A percentile compares a stretch with the other conserved stretches of the same genome.
Evolutionary conservation across 306 rosid genomes (phyloP).

Genomic region (Quercus wislizeni): DNA sequence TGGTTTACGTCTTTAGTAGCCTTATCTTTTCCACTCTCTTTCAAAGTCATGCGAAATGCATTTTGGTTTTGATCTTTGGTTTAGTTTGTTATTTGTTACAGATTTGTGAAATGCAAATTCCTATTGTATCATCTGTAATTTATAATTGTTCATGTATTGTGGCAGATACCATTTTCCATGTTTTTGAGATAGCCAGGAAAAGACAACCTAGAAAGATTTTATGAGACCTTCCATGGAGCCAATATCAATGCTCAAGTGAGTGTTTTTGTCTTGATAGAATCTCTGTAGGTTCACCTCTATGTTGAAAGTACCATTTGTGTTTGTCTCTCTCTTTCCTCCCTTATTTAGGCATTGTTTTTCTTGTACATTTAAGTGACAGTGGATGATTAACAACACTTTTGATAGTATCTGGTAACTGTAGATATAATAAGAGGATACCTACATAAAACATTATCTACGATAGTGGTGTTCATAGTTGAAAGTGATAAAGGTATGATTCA

Average conservation of each 20-base stretch:
- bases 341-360: background rate
- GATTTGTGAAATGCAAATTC: no score
- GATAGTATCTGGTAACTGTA: conserved; percentile 72
- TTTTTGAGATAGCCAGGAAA: no score
- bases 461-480: conserved; percentile 77
- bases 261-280: conserved; percentile 10
- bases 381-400: conserved; percentile 42
- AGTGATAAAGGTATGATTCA: conserved; percentile 60
- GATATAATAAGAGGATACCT: conserved; percentile 64
- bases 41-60: no score
- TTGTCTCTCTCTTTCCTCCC: background rate
- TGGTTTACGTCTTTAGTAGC: no score
- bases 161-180: no score
- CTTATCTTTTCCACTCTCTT: no score
- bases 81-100: no score
- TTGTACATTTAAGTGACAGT: conserved; percentile 2
- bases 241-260: conserved; percentile 17
- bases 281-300: background rate
- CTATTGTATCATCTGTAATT: no score
- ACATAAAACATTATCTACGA: conserved; percentile 53
- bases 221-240: no score
- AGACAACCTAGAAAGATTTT: no score
- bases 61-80: no score
- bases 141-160: no score
- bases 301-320: background rate